Evolutionary conservation across 2,329 filamentous ascomycete genomes (phyloP).

Genomic region (Stachybotrys elegans): DNA sequence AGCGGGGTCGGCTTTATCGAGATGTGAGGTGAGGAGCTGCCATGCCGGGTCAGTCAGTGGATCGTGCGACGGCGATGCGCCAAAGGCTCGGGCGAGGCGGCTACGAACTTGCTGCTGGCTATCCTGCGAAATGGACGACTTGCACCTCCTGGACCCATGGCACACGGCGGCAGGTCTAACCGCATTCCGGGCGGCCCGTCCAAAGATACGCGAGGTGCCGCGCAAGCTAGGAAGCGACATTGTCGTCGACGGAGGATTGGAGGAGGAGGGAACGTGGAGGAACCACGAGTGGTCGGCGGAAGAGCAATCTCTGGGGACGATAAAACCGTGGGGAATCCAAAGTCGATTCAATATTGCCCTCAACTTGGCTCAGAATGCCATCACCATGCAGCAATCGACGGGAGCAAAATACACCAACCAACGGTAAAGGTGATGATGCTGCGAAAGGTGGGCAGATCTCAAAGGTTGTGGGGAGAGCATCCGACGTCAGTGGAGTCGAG

Average conservation of each 20-base stretch:
- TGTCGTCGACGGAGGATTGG: constrained; percentile 16
- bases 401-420: too few relatives aligned
- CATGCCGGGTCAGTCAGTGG: neutral
- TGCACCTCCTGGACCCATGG: constrained; percentile 26
- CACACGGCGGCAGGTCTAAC: constrained; percentile 13
- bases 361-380: too few relatives aligned
- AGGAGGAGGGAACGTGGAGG: constrained; percentile 6
- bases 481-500: too few relatives aligned
- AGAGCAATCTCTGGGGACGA: too few relatives aligned
- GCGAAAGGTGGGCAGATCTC: too few relatives aligned
- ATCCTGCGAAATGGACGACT: constrained; percentile 46
- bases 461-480: too few relatives aligned
- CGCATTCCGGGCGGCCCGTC: constrained; percentile 30
- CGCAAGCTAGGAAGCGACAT: constrained; percentile 46
- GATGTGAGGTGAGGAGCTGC: constrained; percentile 76
- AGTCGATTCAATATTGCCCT: too few relatives aligned
- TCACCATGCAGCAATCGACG: too few relatives aligned
- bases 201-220: constrained; percentile 43
- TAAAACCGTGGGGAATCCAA: too few relatives aligned
- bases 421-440: too few relatives aligned
- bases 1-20: constrained; percentile 79
- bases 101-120: constrained; percentile 53
- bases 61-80: neutral
- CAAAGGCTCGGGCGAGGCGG: neutral
- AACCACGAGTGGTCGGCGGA: neutral